Evolutionary conservation across 768 basidiomycete genomes (phyloP).

Genomic region (Hygrocybe coccinea): DNA sequence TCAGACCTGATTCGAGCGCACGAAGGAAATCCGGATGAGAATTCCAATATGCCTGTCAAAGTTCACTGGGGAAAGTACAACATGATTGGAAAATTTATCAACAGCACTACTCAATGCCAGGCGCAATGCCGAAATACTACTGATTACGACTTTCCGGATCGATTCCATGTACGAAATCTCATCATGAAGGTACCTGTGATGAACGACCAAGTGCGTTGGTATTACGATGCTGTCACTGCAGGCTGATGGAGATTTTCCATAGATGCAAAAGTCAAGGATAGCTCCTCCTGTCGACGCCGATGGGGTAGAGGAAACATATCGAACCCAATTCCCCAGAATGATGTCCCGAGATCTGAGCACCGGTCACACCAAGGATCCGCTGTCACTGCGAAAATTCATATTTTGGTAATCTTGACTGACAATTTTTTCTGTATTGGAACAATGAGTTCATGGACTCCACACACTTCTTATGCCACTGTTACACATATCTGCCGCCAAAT

Average conservation of each 20-base stretch:
- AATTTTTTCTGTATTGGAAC: not conserved
- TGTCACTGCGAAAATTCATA: constrained; percentile 51
- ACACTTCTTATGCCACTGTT: constrained; percentile 3
- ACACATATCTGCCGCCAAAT: not conserved
- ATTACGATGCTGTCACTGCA: not conserved
- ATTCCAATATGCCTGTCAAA: constrained; percentile 56
- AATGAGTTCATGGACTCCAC: not conserved
- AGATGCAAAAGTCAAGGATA: constrained; percentile 68
- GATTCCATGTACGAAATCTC: constrained; percentile 49
- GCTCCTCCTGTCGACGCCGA: constrained; percentile 46
- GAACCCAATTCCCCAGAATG: constrained; percentile 20
- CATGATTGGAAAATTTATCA: constrained; percentile 84
- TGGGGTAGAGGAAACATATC: constrained; percentile 40
- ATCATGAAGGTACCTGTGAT: constrained; percentile 57
- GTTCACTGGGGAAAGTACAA: constrained; percentile 97
- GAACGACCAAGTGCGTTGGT: constrained; percentile 56
- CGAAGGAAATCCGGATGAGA: constrained; percentile 75
- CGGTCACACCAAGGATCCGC: constrained; percentile 39
- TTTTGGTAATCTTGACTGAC: constrained; percentile 29
- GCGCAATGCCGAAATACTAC: constrained; percentile 56
- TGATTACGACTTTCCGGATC: constrained; percentile 61
- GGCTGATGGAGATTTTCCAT: constrained; percentile 9
- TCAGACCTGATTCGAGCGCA: constrained; percentile 85
- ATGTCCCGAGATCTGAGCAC: constrained; percentile 14
- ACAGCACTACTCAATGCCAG: constrained; percentile 74